phyloP scores from a whole-genome alignment of 2,329 filamentous ascomycete species.

The Fusarium hainanense region DNA sequence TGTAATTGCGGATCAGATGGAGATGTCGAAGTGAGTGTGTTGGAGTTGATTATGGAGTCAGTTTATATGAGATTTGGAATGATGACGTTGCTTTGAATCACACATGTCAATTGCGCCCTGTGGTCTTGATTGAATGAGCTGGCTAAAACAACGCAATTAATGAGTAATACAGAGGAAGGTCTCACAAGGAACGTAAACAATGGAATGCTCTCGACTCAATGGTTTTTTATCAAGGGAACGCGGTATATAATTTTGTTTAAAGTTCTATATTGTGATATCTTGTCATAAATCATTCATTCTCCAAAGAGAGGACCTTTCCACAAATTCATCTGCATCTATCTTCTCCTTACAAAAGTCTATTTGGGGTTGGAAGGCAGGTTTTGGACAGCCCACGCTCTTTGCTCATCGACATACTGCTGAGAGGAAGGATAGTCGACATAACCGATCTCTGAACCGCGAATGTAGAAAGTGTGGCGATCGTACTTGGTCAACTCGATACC shows the following conservation, averaged over 20 bases:
- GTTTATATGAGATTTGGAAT: not conserved
- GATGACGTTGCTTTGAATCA: not conserved
- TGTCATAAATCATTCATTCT: not conserved
- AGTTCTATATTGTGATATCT: not conserved
- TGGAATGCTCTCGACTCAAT: not conserved
- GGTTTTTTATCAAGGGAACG: accelerated
- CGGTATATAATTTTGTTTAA: not conserved
- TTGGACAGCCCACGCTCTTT: slow-evolving; percentile 15
- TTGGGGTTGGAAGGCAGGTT: slow-evolving; percentile 12
- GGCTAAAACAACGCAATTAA: too few species aligned
- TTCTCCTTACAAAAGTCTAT: not conserved
- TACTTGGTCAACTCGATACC: slow-evolving; percentile 41
- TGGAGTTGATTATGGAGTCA: too few species aligned
- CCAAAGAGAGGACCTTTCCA: accelerated
- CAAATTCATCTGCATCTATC: too few species aligned
- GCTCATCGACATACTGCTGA: slow-evolving; percentile 13
- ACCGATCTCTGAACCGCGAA: slow-evolving; percentile 26
- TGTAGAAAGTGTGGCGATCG: slow-evolving; percentile 44
- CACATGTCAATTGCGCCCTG: slow-evolving; percentile 5
- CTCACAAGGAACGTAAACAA: too few species aligned
- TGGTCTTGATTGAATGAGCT: not conserved
- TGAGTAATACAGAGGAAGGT: too few species aligned
- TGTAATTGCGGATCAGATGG: too few species aligned
- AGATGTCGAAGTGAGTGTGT: too few species aligned
- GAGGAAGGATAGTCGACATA: slow-evolving; percentile 41